A percentile compares a stretch with the other conserved stretches of the same genome.
Conservation (phyloP, 2,329 filamentous ascomycete genomes). For the Gnomoniopsis smithogilvyi region DNA sequence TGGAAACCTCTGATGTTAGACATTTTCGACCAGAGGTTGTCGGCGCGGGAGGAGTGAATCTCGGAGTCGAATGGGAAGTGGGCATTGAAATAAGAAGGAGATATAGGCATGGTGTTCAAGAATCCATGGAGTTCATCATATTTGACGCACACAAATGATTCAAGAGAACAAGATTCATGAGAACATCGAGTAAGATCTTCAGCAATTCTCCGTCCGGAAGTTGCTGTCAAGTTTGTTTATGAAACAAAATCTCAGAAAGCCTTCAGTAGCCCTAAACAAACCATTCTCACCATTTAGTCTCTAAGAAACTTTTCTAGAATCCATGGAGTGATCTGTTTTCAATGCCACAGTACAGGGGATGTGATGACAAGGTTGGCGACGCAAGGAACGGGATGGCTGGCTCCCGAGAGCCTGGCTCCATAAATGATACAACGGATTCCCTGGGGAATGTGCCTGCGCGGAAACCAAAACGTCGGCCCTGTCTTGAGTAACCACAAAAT, state of each 20-base stretch:
- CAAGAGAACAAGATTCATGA: not conserved
- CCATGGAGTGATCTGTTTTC: too few species aligned
- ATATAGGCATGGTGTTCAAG: not conserved
- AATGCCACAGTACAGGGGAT: not conserved
- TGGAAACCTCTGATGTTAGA: slow-evolving; percentile 6
- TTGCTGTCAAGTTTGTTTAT: not conserved
- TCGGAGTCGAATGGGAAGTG: not conserved
- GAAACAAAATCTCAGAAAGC: not conserved
- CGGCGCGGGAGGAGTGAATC: not conserved
- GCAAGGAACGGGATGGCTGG: slow-evolving; percentile 4
- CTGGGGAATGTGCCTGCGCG: not conserved
- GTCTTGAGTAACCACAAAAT: not conserved
- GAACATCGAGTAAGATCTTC: not conserved
- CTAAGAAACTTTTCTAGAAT: not conserved
- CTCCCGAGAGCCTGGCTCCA: not conserved
- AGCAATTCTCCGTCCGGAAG: not conserved
- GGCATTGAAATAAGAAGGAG: not conserved
- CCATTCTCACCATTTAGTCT: not conserved
- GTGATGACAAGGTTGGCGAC: not conserved
- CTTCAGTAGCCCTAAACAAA: not conserved
- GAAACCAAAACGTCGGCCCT: not conserved
- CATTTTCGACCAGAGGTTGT: slow-evolving; percentile 11
- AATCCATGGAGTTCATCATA: not conserved
- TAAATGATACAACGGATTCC: not conserved
- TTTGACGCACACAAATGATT: not conserved